phyloP scores from a whole-genome alignment of 306 rosid species.

The Hylodesmum podocarpum region DNA sequence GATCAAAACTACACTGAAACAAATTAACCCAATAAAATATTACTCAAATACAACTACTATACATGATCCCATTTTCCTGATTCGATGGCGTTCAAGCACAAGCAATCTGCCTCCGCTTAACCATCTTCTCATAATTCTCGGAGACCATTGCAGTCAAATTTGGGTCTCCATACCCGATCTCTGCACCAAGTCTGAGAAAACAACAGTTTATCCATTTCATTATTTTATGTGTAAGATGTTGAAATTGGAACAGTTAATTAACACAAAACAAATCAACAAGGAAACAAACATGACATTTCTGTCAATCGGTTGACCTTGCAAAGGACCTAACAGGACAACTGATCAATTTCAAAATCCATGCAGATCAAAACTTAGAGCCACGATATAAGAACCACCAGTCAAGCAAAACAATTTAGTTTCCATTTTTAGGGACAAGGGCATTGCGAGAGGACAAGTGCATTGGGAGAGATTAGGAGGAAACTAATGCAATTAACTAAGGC shows the following conservation, averaged over 20 bases:
- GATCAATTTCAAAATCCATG: not conserved
- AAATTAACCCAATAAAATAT: constrained; percentile 14
- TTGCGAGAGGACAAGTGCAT: not conserved
- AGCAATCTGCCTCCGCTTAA: constrained; percentile 71
- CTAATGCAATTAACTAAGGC: not conserved
- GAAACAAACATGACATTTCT: constrained; percentile 14
- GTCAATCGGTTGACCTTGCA: not conserved
- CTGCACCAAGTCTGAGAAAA: constrained; percentile 63
- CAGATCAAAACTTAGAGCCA: not conserved
- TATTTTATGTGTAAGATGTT: not conserved
- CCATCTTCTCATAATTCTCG: constrained; percentile 85
- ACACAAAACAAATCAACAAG: constrained; percentile 12
- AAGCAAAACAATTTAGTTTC: not conserved
- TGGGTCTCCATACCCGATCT: constrained; percentile 90
- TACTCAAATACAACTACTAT: constrained; percentile 35
- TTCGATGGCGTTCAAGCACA: constrained; percentile 55
- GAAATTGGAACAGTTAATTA: not conserved
- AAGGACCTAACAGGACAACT: not conserved
- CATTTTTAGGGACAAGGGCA: not conserved
- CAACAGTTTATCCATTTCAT: constrained; percentile 22
- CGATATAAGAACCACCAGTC: not conserved
- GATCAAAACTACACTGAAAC: constrained; percentile 18
- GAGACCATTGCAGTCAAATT: constrained; percentile 87
- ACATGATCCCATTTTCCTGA: constrained; percentile 20
- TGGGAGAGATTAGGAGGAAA: not conserved